Percentiles rank a stretch among this genome's conserved stretches.
These are phyloP conservation scores for Mycena pura DNA, from an alignment of 768 basidiomycete genomes.

Conservation along the genomic window DNA sequence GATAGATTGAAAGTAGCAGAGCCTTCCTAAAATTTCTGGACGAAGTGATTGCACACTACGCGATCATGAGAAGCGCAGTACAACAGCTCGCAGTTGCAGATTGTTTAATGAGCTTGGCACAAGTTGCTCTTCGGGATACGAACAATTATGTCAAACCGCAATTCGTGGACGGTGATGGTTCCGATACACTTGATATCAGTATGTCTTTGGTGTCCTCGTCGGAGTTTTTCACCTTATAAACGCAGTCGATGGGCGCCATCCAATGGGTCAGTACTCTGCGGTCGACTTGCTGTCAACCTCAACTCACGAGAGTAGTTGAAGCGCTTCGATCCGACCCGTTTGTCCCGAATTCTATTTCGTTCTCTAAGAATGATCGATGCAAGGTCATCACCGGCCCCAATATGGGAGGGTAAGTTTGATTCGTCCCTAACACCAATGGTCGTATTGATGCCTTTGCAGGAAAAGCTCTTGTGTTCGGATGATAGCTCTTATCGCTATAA, in stretches of 20 bases:
- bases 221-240: too few relatives aligned
- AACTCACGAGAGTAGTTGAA: constrained; percentile 53
- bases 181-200: constrained; percentile 73
- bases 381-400: constrained; percentile 87
- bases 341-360: constrained; percentile 76
- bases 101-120: constrained; percentile 85
- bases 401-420: constrained; percentile 68
- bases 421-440: not conserved
- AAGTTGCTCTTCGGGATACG: constrained; percentile 76
- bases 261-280: constrained; percentile 58
- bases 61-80: constrained; percentile 73
- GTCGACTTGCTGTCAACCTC: not conserved
- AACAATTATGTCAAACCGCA: constrained; percentile 80
- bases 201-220: too few relatives aligned
- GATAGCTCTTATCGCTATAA: constrained; percentile 76
- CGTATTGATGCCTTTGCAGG: constrained; percentile 39
- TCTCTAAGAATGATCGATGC: constrained; percentile 59
- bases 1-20: constrained; percentile 62
- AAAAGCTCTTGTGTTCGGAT: constrained; percentile 87
- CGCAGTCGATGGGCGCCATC: constrained; percentile 86
- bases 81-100: constrained; percentile 86
- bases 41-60: constrained; percentile 75
- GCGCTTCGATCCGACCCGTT: constrained; percentile 78
- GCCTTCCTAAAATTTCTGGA: constrained; percentile 73
- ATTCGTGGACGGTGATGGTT: constrained; percentile 63